Base-by-base conservation (phyloP, 306 rosid genomes). In the Lagenaria siceraria region DNA sequence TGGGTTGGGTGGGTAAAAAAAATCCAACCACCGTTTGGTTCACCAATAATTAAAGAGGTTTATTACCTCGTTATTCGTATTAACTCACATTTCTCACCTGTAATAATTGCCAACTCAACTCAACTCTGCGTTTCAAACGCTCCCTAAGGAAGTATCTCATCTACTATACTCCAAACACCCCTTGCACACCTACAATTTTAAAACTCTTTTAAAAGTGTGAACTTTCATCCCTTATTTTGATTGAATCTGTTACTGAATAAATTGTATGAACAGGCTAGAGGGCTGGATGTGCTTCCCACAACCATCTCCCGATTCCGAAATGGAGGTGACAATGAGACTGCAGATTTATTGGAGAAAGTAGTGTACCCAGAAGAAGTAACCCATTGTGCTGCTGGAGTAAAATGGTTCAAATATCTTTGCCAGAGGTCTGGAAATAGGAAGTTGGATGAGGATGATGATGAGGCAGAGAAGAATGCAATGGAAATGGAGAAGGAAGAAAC, bases 341-440 rank as follows among this genome's bases (percentile, higher is more conserved):
- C 97, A 19, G 91, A 88, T 56, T 78, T 93, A 77, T 86, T 93
- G 33, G 98, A 91, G 86, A 88, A 78, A 10, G 90, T 91, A 78
- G 86, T 93, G 65, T 90, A 90, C 76, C 94, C 94, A 3, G 98
- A 93, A 76, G 98, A 93, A 83, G 87, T 91, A 18, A 90, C 91
- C 53, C 97, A 93, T 71, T 93, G 98, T 72, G 91, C 94, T 53
- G 94, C 94, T 58, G 98, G 98, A 38, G 89, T 93, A 38, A 88
- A 80, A 76, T 91, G 97, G 98, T 93, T 93, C 83, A 89, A 76
- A 72, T 91, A 89, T 77, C 84, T 89, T 61, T 91, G 89, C 85
- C 74, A 62, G 78, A 84, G 92, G 85, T 31, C 77, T 22, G 56
- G 36, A 27, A 77, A 83, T 24, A 76, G 62, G 3, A 65, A 40